These are phyloP conservation scores for Pharus latifolius DNA, from an alignment of 176 grass and related monocot species.

Conservation along the genomic window DNA sequence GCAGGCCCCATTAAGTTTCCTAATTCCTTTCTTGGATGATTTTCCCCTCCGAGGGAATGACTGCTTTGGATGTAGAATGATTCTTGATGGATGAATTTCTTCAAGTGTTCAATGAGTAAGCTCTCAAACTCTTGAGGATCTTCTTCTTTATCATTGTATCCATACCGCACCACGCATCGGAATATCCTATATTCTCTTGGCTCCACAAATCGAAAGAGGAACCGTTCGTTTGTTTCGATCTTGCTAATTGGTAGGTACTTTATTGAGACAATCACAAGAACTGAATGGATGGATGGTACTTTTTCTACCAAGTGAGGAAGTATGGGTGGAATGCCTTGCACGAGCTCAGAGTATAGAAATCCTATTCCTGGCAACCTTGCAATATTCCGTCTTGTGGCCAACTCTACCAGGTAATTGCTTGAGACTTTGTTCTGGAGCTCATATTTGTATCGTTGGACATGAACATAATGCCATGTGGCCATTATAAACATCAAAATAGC, in stretches of 20 bases:
- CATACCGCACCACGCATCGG: constrained; percentile 59
- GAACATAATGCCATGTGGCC: constrained; percentile 66
- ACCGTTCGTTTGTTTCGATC: constrained; percentile 37
- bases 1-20: constrained; percentile 6
- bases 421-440: constrained; percentile 59
- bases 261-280: constrained; percentile 64
- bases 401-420: constrained; percentile 32
- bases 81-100: constrained; percentile 45
- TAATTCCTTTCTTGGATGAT: constrained; percentile 14
- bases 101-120: constrained; percentile 40
- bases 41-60: constrained; percentile 5
- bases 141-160: constrained; percentile 64
- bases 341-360: constrained; percentile 63
- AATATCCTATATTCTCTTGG: constrained; percentile 38
- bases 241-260: constrained; percentile 63
- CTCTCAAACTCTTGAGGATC: constrained; percentile 40
- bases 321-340: constrained; percentile 68
- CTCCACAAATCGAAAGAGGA: constrained; percentile 45
- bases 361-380: constrained; percentile 49
- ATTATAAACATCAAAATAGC: constrained; percentile 48
- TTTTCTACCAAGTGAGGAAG: constrained; percentile 54
- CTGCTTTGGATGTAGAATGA: constrained; percentile 26
- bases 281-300: constrained; percentile 46
- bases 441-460: constrained; percentile 48
- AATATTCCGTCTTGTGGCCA: constrained; percentile 14